These are phyloP conservation scores for Pulicaria dysenterica DNA, from an alignment of 129 eudicot genomes.

Conservation along the genomic window DNA sequence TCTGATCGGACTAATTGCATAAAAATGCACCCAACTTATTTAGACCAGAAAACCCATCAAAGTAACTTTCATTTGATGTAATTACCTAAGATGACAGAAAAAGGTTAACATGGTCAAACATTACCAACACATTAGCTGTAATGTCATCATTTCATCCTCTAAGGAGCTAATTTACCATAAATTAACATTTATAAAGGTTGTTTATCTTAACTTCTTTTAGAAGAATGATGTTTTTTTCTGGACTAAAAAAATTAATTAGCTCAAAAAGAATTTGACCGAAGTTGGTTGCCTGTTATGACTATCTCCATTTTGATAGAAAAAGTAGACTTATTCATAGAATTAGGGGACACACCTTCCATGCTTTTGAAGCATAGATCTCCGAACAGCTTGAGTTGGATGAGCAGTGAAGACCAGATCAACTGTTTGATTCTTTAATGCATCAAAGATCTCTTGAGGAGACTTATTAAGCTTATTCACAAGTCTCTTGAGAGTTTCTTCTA, in stretches of 20 bases:
- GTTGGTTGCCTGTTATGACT: not conserved
- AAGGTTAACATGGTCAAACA: constrained; percentile 13
- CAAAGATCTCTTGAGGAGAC: constrained; percentile 87
- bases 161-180: not conserved
- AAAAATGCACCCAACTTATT: not conserved
- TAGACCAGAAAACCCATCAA: not conserved
- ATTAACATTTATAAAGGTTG: not conserved
- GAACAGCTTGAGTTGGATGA: constrained; percentile 91
- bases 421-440: constrained; percentile 88
- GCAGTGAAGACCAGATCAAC: constrained; percentile 94
- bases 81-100: not conserved
- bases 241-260: not conserved
- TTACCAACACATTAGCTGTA: not conserved
- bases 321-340: not conserved
- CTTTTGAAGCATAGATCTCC: constrained; percentile 97
- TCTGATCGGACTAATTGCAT: not conserved
- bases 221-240: not conserved
- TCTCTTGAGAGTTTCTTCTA: constrained; percentile 87
- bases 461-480: constrained; percentile 76
- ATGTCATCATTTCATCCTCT: constrained; percentile 1
- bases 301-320: not conserved
- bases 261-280: not conserved
- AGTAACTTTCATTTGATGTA: not conserved
- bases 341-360: constrained; percentile 74
- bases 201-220: not conserved